These are phyloP conservation scores for Botrytis elliptica DNA, from an alignment of 2,329 filamentous ascomycete genomes.

Conservation along the genomic window DNA sequence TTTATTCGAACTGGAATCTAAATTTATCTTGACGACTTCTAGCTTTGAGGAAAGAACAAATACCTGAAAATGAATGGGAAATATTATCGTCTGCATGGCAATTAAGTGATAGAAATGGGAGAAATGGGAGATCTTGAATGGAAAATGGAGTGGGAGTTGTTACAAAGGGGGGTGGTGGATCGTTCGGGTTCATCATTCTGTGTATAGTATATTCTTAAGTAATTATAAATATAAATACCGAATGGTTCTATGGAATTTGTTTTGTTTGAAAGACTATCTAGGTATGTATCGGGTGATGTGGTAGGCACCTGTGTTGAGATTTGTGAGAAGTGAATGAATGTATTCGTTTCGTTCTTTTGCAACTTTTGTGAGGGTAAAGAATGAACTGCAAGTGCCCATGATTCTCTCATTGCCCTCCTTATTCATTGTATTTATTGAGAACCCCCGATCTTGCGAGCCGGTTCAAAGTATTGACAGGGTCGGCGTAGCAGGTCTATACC, in stretches of 20 bases:
- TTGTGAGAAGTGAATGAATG: background rate
- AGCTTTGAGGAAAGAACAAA: background rate
- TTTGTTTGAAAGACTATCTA: background rate
- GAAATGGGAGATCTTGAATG: background rate
- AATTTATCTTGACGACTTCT: background rate
- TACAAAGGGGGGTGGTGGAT: background rate
- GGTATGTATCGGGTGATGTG: background rate
- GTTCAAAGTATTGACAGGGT: background rate
- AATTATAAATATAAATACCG: conserved; percentile 10
- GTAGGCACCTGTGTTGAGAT: background rate
- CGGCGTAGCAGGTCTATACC: background rate
- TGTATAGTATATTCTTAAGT: conserved; percentile 7
- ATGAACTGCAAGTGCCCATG: background rate
- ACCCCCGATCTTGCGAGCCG: background rate
- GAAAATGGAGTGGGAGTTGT: background rate
- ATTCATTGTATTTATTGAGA: background rate
- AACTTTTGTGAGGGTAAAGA: background rate
- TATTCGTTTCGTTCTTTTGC: background rate
- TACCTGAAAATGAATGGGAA: background rate
- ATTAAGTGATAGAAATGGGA: background rate
- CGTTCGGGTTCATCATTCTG: background rate
- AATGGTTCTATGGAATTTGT: background rate
- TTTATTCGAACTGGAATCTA: background rate
- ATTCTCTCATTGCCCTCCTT: background rate
- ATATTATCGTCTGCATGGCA: background rate